These are phyloP conservation scores for Epichloe hybrida DNA, from an alignment of 2,329 filamentous ascomycete genomes.

Conservation along the genomic window DNA sequence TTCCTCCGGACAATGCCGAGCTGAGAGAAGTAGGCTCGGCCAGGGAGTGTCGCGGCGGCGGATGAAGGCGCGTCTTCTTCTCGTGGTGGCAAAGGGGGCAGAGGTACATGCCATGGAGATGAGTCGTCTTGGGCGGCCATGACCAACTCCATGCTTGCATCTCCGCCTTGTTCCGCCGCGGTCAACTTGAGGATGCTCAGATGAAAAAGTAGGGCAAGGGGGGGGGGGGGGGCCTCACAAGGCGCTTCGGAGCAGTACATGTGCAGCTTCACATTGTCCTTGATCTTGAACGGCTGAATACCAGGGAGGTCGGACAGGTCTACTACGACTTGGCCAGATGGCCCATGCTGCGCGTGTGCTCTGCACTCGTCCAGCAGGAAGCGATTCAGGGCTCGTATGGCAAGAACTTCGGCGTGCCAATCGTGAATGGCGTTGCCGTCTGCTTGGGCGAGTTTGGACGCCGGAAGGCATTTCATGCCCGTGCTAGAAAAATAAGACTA, in stretches of 20 bases:
- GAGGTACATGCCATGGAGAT: slow-evolving; percentile 52
- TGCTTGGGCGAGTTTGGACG: slow-evolving; percentile 51
- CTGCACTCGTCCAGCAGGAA: slow-evolving; percentile 59
- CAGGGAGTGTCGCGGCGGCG: slow-evolving; percentile 34
- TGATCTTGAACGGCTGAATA: slow-evolving; percentile 45
- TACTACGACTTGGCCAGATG: background rate
- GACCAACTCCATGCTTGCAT: slow-evolving; percentile 91
- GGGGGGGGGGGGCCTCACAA: slow-evolving; percentile 37
- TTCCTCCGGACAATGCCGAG: slow-evolving; percentile 74
- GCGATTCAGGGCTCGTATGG: slow-evolving; percentile 65
- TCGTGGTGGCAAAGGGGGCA: background rate
- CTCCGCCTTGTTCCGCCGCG: slow-evolving; percentile 42
- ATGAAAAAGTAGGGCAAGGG: background rate
- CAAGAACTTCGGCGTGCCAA: slow-evolving; percentile 84
- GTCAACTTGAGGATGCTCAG: background rate
- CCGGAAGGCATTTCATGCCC: slow-evolving; percentile 89
- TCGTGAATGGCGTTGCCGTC: slow-evolving; percentile 76
- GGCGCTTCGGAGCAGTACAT: slow-evolving; percentile 97
- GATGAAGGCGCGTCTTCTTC: background rate
- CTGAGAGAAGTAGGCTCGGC: slow-evolving; percentile 69
- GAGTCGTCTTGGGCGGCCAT: slow-evolving; percentile 75
- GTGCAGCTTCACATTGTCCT: slow-evolving; percentile 53
- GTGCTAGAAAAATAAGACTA: slow-evolving; percentile 40
- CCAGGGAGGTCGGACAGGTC: background rate
- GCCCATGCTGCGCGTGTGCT: background rate